A percentile compares a stretch with the other conserved stretches of the same genome.
Conservation (phyloP, 2,329 filamentous ascomycete species). For the Colletotrichum sp. region DNA sequence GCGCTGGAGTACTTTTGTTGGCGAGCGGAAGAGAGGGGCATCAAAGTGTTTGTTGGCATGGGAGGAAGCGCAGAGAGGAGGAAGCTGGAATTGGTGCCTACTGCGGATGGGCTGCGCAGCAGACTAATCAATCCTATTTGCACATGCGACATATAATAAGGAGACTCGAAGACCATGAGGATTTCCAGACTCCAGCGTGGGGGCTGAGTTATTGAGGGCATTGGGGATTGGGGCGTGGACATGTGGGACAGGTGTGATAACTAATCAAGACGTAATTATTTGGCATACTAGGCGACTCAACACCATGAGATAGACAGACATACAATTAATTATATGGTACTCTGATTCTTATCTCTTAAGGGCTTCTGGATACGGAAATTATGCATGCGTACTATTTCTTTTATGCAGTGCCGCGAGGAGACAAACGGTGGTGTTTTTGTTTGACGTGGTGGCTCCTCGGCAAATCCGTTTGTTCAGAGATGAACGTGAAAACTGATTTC, state of each 20-base stretch:
- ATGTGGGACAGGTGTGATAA: background rate
- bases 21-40: background rate
- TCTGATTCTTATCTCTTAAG: rapidly evolving
- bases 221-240: no score
- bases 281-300: background rate
- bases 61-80: background rate
- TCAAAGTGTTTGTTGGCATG: background rate
- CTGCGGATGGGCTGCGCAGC: background rate
- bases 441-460: background rate
- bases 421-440: background rate
- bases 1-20: background rate
- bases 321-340: background rate
- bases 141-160: background rate
- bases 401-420: background rate
- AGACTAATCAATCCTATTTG: background rate
- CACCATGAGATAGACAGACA: background rate
- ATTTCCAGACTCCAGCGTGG: background rate
- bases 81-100: background rate
- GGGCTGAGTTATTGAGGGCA: background rate
- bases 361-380: background rate
- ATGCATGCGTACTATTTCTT: background rate
- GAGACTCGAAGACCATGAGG: background rate
- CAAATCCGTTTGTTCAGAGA: background rate
- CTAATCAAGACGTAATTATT: background rate
- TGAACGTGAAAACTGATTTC: background rate